These are phyloP conservation scores for Penicillium coprophilum DNA, from an alignment of 495 filamentous ascomycete species.

Conservation along the genomic window DNA sequence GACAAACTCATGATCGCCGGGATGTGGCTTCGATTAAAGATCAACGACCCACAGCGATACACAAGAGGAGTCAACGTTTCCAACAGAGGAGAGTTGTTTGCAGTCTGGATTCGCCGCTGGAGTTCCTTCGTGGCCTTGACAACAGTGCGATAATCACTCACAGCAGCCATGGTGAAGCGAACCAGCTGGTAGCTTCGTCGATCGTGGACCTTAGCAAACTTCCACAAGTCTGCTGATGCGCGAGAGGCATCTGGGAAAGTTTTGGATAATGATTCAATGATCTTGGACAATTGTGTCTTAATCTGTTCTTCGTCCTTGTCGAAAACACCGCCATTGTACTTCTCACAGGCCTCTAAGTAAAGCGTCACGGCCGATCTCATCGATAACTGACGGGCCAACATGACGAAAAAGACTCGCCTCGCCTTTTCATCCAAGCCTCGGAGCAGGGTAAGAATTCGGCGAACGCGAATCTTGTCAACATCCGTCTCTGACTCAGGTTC, in stretches of 20 bases:
- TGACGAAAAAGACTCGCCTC: slow-evolving; percentile 84
- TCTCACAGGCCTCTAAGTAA: slow-evolving; percentile 77
- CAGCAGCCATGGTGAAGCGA: slow-evolving; percentile 77
- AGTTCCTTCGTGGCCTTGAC: slow-evolving; percentile 88
- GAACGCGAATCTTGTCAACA: slow-evolving; percentile 79
- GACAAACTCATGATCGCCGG: slow-evolving; percentile 85
- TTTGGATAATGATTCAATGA: slow-evolving; percentile 68
- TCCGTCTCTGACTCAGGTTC: slow-evolving; percentile 57
- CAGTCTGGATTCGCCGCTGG: slow-evolving; percentile 71
- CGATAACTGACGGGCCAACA: slow-evolving; percentile 70
- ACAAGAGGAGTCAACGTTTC: slow-evolving; percentile 82
- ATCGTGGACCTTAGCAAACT: slow-evolving; percentile 89
- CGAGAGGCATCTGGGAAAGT: slow-evolving; percentile 70
- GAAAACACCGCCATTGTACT: slow-evolving; percentile 82
- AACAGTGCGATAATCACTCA: slow-evolving; percentile 88
- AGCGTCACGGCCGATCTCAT: slow-evolving; percentile 67
- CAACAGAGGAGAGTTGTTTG: slow-evolving; percentile 59
- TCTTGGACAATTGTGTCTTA: slow-evolving; percentile 63
- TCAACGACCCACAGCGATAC: slow-evolving; percentile 75
- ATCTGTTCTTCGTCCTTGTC: slow-evolving; percentile 68
- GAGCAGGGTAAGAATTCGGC: slow-evolving; percentile 78
- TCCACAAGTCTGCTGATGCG: slow-evolving; percentile 71
- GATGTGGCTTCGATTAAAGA: slow-evolving; percentile 93
- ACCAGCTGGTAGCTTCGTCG: slow-evolving; percentile 88
- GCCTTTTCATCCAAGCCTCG: slow-evolving; percentile 75